Evolutionary conservation across 805 yeast genomes (phyloP), one percentile per base, ranked within the genome.

Genomic region (Wickerhamiella azyma): DNA sequence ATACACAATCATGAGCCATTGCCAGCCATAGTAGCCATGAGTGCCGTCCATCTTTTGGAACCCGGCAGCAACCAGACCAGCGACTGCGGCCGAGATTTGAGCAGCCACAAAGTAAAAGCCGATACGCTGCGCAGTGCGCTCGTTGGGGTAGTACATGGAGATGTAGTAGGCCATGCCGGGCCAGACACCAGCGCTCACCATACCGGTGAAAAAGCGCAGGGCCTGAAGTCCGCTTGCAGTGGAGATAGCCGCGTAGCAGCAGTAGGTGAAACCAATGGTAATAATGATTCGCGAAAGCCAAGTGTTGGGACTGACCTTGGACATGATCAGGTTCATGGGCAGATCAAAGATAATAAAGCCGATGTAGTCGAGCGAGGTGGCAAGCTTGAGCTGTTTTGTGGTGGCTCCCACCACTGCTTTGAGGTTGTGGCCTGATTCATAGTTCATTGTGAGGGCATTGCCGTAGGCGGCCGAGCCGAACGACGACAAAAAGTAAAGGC

Each of bases 91-190:
- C 39, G 88, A 77, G n/a, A 85, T 60, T 63, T 85, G 95, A 1
- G 95, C 94, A 17, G 95, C 95, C 1, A 94, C 85, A 62, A 80
- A 85, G 62, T 85, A 85, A 64, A 81, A 85, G 2, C 95, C 95
- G 51, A 85, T 81, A 58, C 95, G 69, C 52, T 75, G 72, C 2
- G 94, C 82, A 53, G 77, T 74, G 49, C 92, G 68, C 40, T 81
- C 77, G 44, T 78, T 74, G 2, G 94, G 94, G 57, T 85, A 85
- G 89, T 94, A 85, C 55, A 84, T 65, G 0, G 88, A 75, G 37
- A 85, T 69, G 57, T 85, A 85, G 63, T 84, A 85, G 18, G 85
- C 76, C 80, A 85, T 69, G 9, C 94, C 94, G 1, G 94, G 94
- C 94, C 94, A 84, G 3, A 84, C 76, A 37, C 94, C 94, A 9